Evolutionary conservation across 164 flowering plant genomes (phyloP), one percentile per base, ranked within the genome.

Genomic region (Aristolochia californica): DNA sequence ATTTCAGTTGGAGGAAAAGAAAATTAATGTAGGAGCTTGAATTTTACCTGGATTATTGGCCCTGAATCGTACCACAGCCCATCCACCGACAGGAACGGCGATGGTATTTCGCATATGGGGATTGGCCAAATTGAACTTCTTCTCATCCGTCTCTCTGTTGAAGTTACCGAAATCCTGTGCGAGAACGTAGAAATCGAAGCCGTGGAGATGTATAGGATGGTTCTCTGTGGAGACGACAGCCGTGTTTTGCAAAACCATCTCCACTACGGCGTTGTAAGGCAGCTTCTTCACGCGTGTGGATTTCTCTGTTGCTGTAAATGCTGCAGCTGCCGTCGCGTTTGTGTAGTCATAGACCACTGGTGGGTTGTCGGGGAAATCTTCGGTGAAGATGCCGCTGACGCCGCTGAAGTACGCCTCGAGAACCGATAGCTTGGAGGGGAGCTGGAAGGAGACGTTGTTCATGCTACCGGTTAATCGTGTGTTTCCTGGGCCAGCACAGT

Each of bases 81-180:
- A 88, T 11, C 96, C 96, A 13, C 90, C 90, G 2, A 66, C 79
- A 0, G 96, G 96, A 1, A 88, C 93, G 0, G 55, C 91, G 13
- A 88, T 72, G 45, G 96, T 88, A 75, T 83, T 88, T 0, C 93
- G 75, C 20, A 60, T 55, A 56, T 79, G 88, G 1, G 93, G 87
- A 51, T 88, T 66, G 1, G 67, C 66, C 24, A 85, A 28, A 43
- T 88, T 88, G 65, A 80, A 79, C 53, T 66, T 79, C 0, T 30
- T 47, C 14, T 56, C 44, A 20, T 78, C 93, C 0, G 4, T 63
- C 0, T 21, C 4, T 0, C 65, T 18, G 49, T 85, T 55, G 56
- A 65, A 88, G 45, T 83, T 88, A 11, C 96, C 96, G 49, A 83
- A 85, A 4, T 93, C 96, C 66, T 82, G 86, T 5, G 79, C 96